Percentiles rank a stretch among this genome's conserved stretches.
phyloP scores from a whole-genome alignment of 805 yeast species.

The Lachancea kluyveri region DNA sequence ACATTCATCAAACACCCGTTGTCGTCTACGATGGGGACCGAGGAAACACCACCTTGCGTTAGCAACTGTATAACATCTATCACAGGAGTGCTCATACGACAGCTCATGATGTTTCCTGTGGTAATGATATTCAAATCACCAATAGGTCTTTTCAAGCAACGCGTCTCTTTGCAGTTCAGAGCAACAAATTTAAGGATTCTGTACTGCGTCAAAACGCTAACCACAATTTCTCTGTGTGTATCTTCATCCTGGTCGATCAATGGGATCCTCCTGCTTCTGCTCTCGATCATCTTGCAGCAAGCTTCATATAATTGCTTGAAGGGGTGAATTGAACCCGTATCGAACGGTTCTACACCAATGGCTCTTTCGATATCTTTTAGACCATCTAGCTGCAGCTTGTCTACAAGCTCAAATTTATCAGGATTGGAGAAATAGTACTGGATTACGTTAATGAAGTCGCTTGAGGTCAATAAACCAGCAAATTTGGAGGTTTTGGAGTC shows the following conservation, averaged over 20 bases:
- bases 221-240: constrained; percentile 89
- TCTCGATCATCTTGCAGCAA: constrained; percentile 82
- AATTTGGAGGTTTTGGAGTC: constrained; percentile 80
- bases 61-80: constrained; percentile 84
- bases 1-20: constrained; percentile 65
- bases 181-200: constrained; percentile 93
- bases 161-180: constrained; percentile 90
- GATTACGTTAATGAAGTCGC: constrained; percentile 91
- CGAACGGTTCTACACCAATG: constrained; percentile 80
- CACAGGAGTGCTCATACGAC: constrained; percentile 87
- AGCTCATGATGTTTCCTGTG: constrained; percentile 55
- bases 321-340: constrained; percentile 85
- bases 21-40: constrained; percentile 89
- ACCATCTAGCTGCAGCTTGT: constrained; percentile 77
- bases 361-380: constrained; percentile 80
- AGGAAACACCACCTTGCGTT: constrained; percentile 74
- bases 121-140: constrained; percentile 63
- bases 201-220: constrained; percentile 91
- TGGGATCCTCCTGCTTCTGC: constrained; percentile 90
- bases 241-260: constrained; percentile 90
- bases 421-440: constrained; percentile 90
- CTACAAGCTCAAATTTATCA: constrained; percentile 82
- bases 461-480: constrained; percentile 89
- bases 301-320: constrained; percentile 86
- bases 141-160: constrained; percentile 71